Evolutionary conservation across 2,329 filamentous ascomycete species (phyloP), one percentile per base, ranked within the genome.

Genomic region (Exophiala spinifera): DNA sequence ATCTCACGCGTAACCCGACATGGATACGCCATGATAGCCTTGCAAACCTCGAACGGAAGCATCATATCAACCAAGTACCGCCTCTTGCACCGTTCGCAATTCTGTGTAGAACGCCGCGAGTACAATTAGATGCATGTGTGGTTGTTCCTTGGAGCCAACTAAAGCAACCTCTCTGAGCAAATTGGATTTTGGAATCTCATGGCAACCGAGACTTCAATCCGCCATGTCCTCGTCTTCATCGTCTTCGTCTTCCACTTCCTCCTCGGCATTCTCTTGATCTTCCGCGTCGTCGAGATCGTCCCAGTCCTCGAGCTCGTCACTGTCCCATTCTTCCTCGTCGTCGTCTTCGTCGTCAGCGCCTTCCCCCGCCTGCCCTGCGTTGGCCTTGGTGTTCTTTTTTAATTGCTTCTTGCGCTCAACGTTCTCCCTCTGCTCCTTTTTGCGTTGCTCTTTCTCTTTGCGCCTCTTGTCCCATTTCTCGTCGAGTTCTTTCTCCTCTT

Each of bases 401-500:
- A 81, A 79, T 67, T 86, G 83, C 71, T 80, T 83, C 76, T 96
- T 97, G 73, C 80, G 86, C 73, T 95, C 91, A 1, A 99, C 83
- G 64, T 97, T 97, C 62, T 88, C 91, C 70, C 83, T 91, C 69
- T 99, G 94, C 64, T 89, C 80, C 68, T 86, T 86, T 74, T 84
- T 87, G 61, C 94, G 79, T 52, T 83, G 83, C 53, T 91, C 91
- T 76, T 95, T 96, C 69, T 94, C 88, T 65, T 85, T 83, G 53
- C 82, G 80, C 65, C 83, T 81, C 73, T 87, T 75, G 63, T 91
- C 86, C 89, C 94, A 97, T 63, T 83, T 81, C 75, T 86, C 83
- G 63, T 97, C 91, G 64, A 96, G 73, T 60, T 87, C 83, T 67
- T 85, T 82, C 53, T 90, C 75, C 70, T 99, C 91, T 15, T 83